phyloP scores from a whole-genome alignment of 306 rosid genomes.

The Rosa persica region DNA sequence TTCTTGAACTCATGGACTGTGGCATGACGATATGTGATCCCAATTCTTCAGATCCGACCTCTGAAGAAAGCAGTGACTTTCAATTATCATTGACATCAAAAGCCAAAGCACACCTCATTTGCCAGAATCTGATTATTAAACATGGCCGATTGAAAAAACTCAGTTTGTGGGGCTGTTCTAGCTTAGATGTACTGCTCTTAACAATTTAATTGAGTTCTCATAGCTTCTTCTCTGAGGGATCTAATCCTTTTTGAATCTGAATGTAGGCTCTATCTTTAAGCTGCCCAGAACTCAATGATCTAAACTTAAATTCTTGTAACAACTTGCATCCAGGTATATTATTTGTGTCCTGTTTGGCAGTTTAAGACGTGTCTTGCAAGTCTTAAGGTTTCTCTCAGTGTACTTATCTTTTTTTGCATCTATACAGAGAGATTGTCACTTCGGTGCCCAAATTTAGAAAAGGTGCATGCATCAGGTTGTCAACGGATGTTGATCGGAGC shows the following conservation, averaged over 20 bases:
- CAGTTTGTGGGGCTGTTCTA: slow-evolving; percentile 97
- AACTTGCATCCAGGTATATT: slow-evolving; percentile 84
- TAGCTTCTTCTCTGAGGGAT: slow-evolving; percentile 26
- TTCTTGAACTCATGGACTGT: slow-evolving; percentile 95
- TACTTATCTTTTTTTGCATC: background rate
- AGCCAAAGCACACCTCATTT: slow-evolving; percentile 46
- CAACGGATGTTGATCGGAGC: slow-evolving; percentile 53
- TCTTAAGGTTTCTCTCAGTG: slow-evolving; percentile 6
- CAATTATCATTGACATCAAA: slow-evolving; percentile 38
- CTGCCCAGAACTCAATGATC: slow-evolving; percentile 80
- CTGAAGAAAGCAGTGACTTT: slow-evolving; percentile 34
- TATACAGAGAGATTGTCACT: slow-evolving; percentile 79
- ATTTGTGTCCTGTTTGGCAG: slow-evolving; percentile 21
- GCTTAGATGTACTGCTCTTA: slow-evolving; percentile 73
- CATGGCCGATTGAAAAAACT: slow-evolving; percentile 77
- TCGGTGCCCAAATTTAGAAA: slow-evolving; percentile 71
- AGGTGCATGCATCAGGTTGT: slow-evolving; percentile 85
- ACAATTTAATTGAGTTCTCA: slow-evolving; percentile 14
- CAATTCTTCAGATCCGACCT: slow-evolving; percentile 37
- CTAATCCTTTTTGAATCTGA: slow-evolving; percentile 24
- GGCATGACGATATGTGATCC: slow-evolving; percentile 93
- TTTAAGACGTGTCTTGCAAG: slow-evolving; percentile 5
- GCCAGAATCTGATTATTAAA: slow-evolving; percentile 88
- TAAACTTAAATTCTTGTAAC: slow-evolving; percentile 81
- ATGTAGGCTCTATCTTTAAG: slow-evolving; percentile 85